Conservation (phyloP, 2,329 filamentous ascomycete species). For the Microsporum audouinii region DNA sequence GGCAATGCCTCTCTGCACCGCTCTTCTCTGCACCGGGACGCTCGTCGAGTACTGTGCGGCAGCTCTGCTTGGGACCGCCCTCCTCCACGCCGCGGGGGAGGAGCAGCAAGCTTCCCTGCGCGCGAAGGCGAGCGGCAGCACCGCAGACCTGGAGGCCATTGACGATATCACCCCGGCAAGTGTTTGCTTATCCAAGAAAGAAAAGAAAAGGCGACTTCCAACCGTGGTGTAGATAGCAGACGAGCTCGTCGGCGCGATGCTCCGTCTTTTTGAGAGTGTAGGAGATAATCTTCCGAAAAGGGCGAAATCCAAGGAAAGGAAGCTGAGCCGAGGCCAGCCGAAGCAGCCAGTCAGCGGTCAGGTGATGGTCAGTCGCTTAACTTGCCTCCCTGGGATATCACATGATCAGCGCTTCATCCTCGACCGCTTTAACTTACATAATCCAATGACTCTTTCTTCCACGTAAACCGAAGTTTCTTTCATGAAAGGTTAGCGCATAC, state of each 20-base stretch:
- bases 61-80: not conserved
- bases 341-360: not conserved
- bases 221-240: not conserved
- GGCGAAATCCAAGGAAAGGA: not conserved
- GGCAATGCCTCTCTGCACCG: slow-evolving; percentile 19
- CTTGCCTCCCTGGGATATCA: not conserved
- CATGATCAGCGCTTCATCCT: not conserved
- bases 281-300: not conserved
- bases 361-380: slow-evolving; percentile 1
- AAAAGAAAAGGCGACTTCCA: no score
- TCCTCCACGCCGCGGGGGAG: not conserved
- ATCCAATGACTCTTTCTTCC: not conserved
- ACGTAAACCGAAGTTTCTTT: not conserved
- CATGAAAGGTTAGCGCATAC: no score
- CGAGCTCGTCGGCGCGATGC: not conserved
- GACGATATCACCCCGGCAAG: not conserved
- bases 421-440: not conserved
- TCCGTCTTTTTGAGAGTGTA: not conserved
- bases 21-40: slow-evolving; percentile 5
- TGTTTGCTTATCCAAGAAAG: not conserved
- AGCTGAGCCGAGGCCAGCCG: slow-evolving; percentile 1
- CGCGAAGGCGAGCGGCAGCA: not conserved
- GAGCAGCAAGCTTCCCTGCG: not conserved
- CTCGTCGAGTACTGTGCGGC: not conserved
- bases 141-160: not conserved